Base-by-base conservation (phyloP, 2,329 filamentous ascomycete species). In the Colletotrichum abscissum region DNA sequence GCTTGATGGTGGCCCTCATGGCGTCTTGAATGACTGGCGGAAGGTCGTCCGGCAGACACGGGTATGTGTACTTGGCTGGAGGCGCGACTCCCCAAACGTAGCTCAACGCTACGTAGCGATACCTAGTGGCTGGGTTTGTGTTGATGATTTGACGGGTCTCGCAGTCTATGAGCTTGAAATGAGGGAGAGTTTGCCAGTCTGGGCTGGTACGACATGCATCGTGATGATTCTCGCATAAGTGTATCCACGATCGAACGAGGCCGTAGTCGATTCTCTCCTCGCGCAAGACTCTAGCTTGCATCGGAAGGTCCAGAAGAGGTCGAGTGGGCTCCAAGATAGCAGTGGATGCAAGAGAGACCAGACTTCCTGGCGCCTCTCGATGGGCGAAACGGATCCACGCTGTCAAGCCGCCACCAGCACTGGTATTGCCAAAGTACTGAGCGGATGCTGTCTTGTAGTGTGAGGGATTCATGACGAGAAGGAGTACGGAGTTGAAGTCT, bases 71-170 rank as follows among this genome's bases (percentile, higher is more conserved):
- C 16, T 33, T 52, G 2, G 67, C 68, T 1, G 46, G 62, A 6
- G 62, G 56, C 16, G 24, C 69, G 22, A 5, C 30, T 3, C 81
- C 82, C 76, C 78, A 80, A 1, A 83, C 82, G 67, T 83, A 83
- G 67, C 82, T 83, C 72, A 83, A 58, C 0, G 82, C 81, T 1
- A 77, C 77, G 22, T 81, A 83, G 11, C 52, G 62, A n/a, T 12
- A 52, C 62, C 30, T 38, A 14, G 26, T 14, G 38, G 8, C n/a
- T 4, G 62, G 22, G 11, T 66, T 24, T 7, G 55, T 30, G 22
- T 59, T 71, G 46, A 71, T 38, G 46, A 71, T 66, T 2, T 19
- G 60, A 19, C 68, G 42, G 4, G 62, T 14, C 19, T 38, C 24
- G n/a, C 56, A 71, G 63, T 71, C 62, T 30, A 66, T 71, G 9